Conservation (phyloP, 2,329 filamentous ascomycete genomes). For the Arachnopeziza araneosa region DNA sequence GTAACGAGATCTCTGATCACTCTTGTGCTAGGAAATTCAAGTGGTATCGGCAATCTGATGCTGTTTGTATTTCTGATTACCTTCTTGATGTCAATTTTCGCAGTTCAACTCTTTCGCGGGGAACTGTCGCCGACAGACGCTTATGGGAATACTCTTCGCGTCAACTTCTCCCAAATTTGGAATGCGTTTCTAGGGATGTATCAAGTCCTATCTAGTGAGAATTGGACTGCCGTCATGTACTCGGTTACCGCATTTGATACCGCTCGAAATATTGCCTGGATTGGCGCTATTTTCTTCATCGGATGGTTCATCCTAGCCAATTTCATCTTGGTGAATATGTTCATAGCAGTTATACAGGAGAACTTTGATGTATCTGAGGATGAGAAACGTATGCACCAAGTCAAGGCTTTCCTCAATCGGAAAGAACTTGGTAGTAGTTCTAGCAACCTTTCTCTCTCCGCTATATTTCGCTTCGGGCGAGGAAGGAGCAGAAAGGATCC, state of each 20-base stretch:
- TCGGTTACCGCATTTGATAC: conserved; percentile 66
- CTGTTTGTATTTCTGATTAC: conserved; percentile 95
- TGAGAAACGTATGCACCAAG: conserved; percentile 93
- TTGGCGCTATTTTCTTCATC: conserved; percentile 84
- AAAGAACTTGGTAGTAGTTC: conserved; percentile 72
- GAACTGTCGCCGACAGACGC: conserved; percentile 64
- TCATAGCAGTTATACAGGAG: conserved; percentile 99
- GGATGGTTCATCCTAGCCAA: conserved; percentile 95
- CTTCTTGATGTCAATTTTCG: conserved; percentile 89
- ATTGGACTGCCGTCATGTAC: conserved; percentile 90
- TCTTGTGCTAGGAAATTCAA: conserved; percentile 83
- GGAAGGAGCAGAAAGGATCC: conserved; percentile 66
- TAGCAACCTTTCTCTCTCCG: conserved; percentile 70
- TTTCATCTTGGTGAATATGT: conserved; percentile 98
- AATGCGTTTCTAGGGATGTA: conserved; percentile 98
- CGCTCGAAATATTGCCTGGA: conserved; percentile 72
- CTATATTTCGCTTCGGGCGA: conserved; percentile 60
- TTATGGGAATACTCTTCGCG: conserved; percentile 55
- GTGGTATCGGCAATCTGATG: conserved; percentile 90
- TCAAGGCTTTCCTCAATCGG: conserved; percentile 87
- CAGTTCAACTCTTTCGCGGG: conserved; percentile 85
- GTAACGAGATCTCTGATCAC: conserved; percentile 82
- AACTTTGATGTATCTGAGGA: conserved; percentile 99
- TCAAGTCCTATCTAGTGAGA: conserved; percentile 89
- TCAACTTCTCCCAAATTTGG: conserved; percentile 86